These are phyloP conservation scores for Aspergillus pseudoterreus DNA, from an alignment of 2,329 filamentous ascomycete genomes.

Conservation along the genomic window DNA sequence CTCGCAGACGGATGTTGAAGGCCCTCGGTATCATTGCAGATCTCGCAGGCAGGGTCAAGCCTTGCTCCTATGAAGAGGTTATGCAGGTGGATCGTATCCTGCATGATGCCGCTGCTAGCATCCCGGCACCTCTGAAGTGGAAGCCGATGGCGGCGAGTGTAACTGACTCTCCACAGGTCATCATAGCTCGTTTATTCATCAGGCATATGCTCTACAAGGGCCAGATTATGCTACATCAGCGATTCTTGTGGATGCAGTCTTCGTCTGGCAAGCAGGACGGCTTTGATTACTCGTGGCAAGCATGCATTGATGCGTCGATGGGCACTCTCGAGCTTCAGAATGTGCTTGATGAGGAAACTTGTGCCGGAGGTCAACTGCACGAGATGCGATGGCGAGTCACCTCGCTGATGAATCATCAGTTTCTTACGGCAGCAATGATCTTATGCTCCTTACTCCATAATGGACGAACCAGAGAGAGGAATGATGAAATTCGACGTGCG, in stretches of 20 bases:
- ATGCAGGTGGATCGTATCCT: slow-evolving; percentile 26
- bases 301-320: slow-evolving; percentile 46
- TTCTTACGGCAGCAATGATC: slow-evolving; percentile 57
- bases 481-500: slow-evolving; percentile 13
- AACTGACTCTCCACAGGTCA: slow-evolving; percentile 20
- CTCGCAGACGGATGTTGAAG: slow-evolving; percentile 27
- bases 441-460: slow-evolving; percentile 40
- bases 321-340: slow-evolving; percentile 47
- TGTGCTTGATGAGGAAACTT: slow-evolving; percentile 47
- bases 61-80: slow-evolving; percentile 25
- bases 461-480: slow-evolving; percentile 2
- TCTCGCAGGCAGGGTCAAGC: slow-evolving; percentile 23
- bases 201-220: slow-evolving; percentile 20
- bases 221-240: slow-evolving; percentile 20
- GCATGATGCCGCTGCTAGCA: slow-evolving; percentile 17
- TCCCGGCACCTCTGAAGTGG: slow-evolving; percentile 13
- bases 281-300: slow-evolving; percentile 38
- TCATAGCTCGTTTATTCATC: slow-evolving; percentile 20
- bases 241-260: slow-evolving; percentile 8
- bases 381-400: slow-evolving; percentile 56
- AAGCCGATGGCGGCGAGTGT: slow-evolving; percentile 16
- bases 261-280: slow-evolving; percentile 14
- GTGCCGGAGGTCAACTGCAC: slow-evolving; percentile 51
- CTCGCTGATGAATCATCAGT: slow-evolving; percentile 57
- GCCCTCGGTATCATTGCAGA: slow-evolving; percentile 30